Percentiles rank a stretch among this genome's conserved stretches.
Evolutionary conservation across 2,329 filamentous ascomycete genomes (phyloP).

Genomic region (Lasiodiplodia hormozganensis): DNA sequence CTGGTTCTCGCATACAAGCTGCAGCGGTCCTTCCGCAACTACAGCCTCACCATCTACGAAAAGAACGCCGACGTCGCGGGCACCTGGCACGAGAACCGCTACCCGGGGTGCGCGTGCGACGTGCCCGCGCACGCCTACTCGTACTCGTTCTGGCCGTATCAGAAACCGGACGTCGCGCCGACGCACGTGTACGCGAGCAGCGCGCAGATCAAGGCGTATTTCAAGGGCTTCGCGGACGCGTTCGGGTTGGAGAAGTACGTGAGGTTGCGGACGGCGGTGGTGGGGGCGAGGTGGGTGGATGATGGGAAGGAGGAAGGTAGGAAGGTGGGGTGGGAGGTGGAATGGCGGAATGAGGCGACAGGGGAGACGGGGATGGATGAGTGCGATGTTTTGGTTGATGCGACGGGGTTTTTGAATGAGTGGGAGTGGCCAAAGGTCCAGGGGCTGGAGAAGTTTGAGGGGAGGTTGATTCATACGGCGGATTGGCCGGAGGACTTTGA

Average conservation of each 20-base stretch:
- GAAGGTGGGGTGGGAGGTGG: not conserved
- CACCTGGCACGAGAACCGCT: constrained; percentile 61
- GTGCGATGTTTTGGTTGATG: constrained; percentile 37
- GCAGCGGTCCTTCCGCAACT: constrained; percentile 53
- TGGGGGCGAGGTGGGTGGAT: constrained; percentile 41
- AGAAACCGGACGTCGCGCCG: constrained; percentile 48
- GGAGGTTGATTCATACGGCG: constrained; percentile 62
- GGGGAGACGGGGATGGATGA: constrained; percentile 30
- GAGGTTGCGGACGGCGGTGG: constrained; percentile 43
- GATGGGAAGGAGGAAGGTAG: not conserved
- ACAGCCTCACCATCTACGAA: constrained; percentile 53
- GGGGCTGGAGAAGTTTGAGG: constrained; percentile 60
- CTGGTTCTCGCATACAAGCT: constrained; percentile 58
- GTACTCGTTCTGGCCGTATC: constrained; percentile 57
- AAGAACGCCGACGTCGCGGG: constrained; percentile 57
- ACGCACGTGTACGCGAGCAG: constrained; percentile 52
- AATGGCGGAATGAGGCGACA: constrained; percentile 30
- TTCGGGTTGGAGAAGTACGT: constrained; percentile 48
- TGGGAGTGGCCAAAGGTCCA: constrained; percentile 57
- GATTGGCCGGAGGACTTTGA: constrained; percentile 61
- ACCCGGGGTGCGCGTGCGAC: constrained; percentile 51
- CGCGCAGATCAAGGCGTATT: constrained; percentile 53
- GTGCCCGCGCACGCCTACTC: constrained; percentile 61
- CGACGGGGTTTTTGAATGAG: constrained; percentile 36
- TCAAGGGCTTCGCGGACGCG: constrained; percentile 50